Evolutionary conservation across 2,329 filamentous ascomycete species (phyloP).

Genomic region (Harringtonia aguacate): DNA sequence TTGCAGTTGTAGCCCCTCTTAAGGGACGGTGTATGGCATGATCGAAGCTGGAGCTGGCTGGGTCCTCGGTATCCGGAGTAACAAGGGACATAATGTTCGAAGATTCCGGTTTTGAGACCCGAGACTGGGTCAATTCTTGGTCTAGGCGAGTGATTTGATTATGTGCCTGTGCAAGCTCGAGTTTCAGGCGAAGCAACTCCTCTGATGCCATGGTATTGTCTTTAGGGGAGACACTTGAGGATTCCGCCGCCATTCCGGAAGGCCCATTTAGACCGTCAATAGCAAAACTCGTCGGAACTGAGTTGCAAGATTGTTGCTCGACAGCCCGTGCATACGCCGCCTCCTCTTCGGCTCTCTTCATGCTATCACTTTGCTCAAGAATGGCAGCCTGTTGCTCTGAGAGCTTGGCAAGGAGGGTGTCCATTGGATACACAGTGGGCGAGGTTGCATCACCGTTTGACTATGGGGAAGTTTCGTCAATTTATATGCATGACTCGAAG

Average conservation of each 20-base stretch:
- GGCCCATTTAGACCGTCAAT: constrained; percentile 41
- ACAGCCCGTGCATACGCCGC: constrained; percentile 21
- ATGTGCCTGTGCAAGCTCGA: constrained; percentile 61
- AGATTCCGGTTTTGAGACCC: constrained; percentile 47
- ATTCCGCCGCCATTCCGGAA: constrained; percentile 33
- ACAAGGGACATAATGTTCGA: constrained; percentile 40
- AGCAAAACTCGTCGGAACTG: constrained; percentile 52
- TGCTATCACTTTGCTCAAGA: constrained; percentile 45
- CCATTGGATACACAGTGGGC: constrained; percentile 45
- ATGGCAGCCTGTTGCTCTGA: constrained; percentile 58
- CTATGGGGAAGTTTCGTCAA: constrained; percentile 24
- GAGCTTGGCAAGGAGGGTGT: constrained; percentile 62
- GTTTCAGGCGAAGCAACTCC: constrained; percentile 57
- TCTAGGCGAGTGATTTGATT: constrained; percentile 61
- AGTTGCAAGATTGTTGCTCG: constrained; percentile 43
- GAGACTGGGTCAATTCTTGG: constrained; percentile 55
- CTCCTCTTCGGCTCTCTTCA: constrained; percentile 31
- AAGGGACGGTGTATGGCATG: constrained; percentile 6
- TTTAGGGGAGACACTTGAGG: constrained; percentile 39
- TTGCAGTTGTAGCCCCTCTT: constrained; percentile 10
- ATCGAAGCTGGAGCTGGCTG: constrained; percentile 3
- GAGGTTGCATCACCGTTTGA: constrained; percentile 30
- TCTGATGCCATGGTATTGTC: constrained; percentile 32
- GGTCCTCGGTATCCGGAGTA: constrained; percentile 25
- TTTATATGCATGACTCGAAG: not conserved